phyloP scores from a whole-genome alignment of 2,329 filamentous ascomycete genomes.

The Fusarium setosum region DNA sequence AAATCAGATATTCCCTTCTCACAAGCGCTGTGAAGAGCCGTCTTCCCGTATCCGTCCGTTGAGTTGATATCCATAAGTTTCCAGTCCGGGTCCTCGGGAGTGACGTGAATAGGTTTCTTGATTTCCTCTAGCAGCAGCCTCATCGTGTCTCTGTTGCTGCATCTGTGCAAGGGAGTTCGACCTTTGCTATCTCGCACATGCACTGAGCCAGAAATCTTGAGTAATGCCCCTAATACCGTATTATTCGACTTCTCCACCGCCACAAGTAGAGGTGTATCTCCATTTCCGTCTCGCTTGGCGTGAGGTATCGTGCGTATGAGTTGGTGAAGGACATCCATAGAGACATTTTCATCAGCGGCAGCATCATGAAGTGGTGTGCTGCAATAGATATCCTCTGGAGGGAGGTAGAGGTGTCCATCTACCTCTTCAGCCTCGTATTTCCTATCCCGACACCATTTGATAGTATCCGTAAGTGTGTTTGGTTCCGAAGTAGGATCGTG shows the following conservation, averaged over 20 bases:
- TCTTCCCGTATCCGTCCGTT: conserved; percentile 8
- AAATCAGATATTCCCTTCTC: conserved; percentile 9
- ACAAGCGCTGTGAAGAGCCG: conserved; percentile 18
- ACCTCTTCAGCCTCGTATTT: neutral
- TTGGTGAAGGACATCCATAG: conserved; percentile 7
- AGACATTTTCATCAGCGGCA: neutral
- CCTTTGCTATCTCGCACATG: conserved; percentile 10
- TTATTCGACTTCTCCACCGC: conserved; percentile 21
- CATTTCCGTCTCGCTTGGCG: neutral
- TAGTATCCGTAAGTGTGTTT: neutral
- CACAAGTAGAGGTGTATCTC: conserved; percentile 11
- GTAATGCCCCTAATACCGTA: neutral
- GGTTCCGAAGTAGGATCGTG: conserved; percentile 7
- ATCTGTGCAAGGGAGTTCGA: conserved; percentile 16
- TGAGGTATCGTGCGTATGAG: conserved; percentile 4
- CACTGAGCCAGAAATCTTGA: neutral
- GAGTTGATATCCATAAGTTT: conserved; percentile 2
- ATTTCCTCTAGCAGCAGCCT: conserved; percentile 11
- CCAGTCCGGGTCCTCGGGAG: neutral
- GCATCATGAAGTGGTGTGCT: conserved; percentile 13
- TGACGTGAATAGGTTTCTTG: conserved; percentile 11
- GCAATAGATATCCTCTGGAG: neutral
- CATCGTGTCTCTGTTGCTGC: neutral
- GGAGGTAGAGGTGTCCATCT: neutral
- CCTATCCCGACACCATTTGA: conserved; percentile 13